Conservation (phyloP, 352 stramenopile species). For the Phytophthora vignae region DNA sequence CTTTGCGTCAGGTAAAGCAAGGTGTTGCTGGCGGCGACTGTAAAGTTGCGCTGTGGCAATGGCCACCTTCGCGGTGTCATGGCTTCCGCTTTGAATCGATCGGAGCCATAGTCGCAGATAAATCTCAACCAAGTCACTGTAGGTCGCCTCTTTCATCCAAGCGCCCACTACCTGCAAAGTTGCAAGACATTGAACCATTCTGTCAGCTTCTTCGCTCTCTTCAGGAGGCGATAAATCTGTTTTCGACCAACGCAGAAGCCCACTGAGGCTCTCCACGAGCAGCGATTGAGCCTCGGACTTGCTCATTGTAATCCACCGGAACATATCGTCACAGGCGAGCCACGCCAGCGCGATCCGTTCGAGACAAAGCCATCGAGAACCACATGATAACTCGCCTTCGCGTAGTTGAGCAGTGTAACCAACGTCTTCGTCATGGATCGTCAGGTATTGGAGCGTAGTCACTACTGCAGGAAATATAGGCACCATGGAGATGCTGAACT, state of each 20-base stretch:
- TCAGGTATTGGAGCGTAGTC: slow-evolving; percentile 7
- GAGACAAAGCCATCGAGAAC: slow-evolving; percentile 48
- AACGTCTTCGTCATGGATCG: not conserved
- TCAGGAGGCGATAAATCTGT: slow-evolving; percentile 4
- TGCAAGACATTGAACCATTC: slow-evolving; percentile 11
- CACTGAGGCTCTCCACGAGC: slow-evolving; percentile 41
- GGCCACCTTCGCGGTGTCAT: slow-evolving; percentile 1
- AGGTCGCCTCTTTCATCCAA: slow-evolving; percentile 17
- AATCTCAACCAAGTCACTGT: slow-evolving; percentile 21
- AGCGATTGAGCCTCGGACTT: slow-evolving; percentile 43
- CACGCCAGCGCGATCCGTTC: slow-evolving; percentile 51
- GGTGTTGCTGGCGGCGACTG: slow-evolving; percentile 19
- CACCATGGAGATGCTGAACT: slow-evolving; percentile 60
- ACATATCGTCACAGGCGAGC: slow-evolving; percentile 71
- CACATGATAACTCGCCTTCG: slow-evolving; percentile 1
- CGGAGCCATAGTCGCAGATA: slow-evolving; percentile 38
- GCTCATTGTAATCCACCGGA: slow-evolving; percentile 73
- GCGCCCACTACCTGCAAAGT: not conserved
- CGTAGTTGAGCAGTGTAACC: not conserved
- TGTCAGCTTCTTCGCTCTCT: slow-evolving; percentile 14
- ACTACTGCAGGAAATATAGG: slow-evolving; percentile 48
- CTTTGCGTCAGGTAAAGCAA: slow-evolving; percentile 1
- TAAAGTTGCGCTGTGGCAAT: slow-evolving; percentile 17
- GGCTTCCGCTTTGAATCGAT: not conserved
- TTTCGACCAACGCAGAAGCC: slow-evolving; percentile 33